These are phyloP conservation scores for Crithidia fasciculata DNA, from an alignment of 208 protist genomes.

Conservation along the genomic window DNA sequence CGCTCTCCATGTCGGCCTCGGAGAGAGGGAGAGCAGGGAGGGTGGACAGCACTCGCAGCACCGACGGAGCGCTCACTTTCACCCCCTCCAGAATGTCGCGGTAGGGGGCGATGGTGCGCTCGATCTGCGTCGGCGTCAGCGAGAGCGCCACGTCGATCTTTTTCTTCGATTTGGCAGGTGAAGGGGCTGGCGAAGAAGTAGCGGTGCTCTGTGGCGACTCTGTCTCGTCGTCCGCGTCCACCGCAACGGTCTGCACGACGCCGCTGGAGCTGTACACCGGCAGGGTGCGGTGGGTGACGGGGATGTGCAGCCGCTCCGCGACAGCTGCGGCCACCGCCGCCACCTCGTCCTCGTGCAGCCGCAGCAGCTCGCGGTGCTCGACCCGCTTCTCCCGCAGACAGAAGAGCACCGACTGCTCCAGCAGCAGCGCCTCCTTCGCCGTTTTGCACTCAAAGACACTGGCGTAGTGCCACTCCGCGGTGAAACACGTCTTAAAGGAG, in stretches of 20 bases:
- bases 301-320: constrained; percentile 43
- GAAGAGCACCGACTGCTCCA: constrained; percentile 80
- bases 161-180: neutral
- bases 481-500: constrained; percentile 82
- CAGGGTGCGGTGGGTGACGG: constrained; percentile 22
- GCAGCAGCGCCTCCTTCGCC: constrained; percentile 60
- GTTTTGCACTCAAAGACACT: constrained; percentile 61
- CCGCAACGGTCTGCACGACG: too few relatives aligned
- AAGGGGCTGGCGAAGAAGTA: too few relatives aligned
- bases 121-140: neutral
- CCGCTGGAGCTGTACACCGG: constrained; percentile 15
- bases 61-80: neutral
- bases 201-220: neutral
- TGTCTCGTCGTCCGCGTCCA: neutral
- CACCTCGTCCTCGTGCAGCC: constrained; percentile 43
- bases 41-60: too few relatives aligned
- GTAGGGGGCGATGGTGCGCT: constrained; percentile 13
- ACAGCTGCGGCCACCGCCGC: constrained; percentile 36
- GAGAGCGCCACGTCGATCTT: neutral
- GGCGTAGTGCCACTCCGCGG: constrained; percentile 73
- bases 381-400: constrained; percentile 56
- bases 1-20: neutral
- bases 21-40: neutral
- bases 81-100: neutral
- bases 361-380: constrained; percentile 63